Evolutionary conservation across 345 rosid genomes (phyloP).

Genomic region (Rhizophora mangle): DNA sequence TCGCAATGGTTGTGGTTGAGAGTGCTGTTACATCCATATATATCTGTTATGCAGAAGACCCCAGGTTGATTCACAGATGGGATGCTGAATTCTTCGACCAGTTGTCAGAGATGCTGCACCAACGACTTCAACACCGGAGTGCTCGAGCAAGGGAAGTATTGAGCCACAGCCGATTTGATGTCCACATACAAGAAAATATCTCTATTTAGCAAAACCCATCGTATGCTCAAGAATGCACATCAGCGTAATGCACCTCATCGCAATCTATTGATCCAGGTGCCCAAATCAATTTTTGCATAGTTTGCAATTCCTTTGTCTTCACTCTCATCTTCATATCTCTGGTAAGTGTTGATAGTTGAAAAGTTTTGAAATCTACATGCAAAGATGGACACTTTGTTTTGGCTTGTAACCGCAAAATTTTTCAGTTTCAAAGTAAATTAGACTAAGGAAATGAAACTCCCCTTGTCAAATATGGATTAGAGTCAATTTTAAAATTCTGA

Average conservation of each 20-base stretch:
- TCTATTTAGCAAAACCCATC: constrained; percentile 22
- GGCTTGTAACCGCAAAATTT: too few relatives aligned
- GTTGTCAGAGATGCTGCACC: constrained; percentile 62
- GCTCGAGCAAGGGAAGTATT: constrained; percentile 57
- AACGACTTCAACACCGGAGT: constrained; percentile 82
- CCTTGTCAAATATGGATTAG: too few relatives aligned
- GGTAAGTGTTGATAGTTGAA: too few relatives aligned
- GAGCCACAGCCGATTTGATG: constrained; percentile 38
- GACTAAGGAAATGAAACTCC: too few relatives aligned
- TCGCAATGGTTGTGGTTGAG: constrained; percentile 92
- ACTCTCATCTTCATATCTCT: too few relatives aligned
- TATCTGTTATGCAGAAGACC: constrained; percentile 91
- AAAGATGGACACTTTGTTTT: too few relatives aligned
- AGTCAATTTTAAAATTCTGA: too few relatives aligned
- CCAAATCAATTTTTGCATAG: constrained; percentile 8
- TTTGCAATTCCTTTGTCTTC: too few relatives aligned
- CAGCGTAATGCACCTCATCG: constrained; percentile 6
- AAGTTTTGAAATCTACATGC: too few relatives aligned
- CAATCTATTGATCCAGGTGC: constrained; percentile 10
- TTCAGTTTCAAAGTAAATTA: too few relatives aligned
- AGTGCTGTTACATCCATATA: constrained; percentile 91
- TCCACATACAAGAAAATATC: constrained; percentile 25
- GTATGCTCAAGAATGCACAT: neutral
- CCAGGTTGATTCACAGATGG: constrained; percentile 31
- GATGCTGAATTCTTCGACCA: too few relatives aligned